Evolutionary conservation across 345 rosid species (phyloP).

Genomic region (Aquilaria yunnanensis): DNA sequence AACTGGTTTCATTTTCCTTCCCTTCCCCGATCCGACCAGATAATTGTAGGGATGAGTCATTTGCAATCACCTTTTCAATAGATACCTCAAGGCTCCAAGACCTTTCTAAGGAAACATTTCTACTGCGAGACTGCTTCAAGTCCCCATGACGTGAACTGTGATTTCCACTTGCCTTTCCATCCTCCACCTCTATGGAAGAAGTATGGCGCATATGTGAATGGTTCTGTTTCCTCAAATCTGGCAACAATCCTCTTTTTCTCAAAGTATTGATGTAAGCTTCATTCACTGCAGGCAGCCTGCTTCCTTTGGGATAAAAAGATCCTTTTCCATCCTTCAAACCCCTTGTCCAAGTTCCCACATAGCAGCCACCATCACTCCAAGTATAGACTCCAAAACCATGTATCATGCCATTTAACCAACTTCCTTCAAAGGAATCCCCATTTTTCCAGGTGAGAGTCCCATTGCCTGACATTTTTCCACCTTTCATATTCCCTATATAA

Average conservation of each 20-base stretch:
- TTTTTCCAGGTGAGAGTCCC: slow-evolving; percentile 87
- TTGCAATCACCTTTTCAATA: slow-evolving; percentile 90
- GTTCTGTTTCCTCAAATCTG: slow-evolving; percentile 70
- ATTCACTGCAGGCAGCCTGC: slow-evolving; percentile 61
- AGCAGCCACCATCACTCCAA: slow-evolving; percentile 86
- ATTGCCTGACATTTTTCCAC: slow-evolving; percentile 94
- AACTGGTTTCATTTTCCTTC: slow-evolving; percentile 28
- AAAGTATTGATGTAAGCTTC: slow-evolving; percentile 74
- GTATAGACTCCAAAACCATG: slow-evolving; percentile 94
- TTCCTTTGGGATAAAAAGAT: slow-evolving; percentile 87
- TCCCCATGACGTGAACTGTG: slow-evolving; percentile 33
- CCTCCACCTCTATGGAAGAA: slow-evolving; percentile 65
- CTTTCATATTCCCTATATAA: slow-evolving; percentile 85
- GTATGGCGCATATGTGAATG: slow-evolving; percentile 52
- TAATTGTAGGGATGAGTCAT: slow-evolving; percentile 53
- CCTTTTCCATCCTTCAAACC: slow-evolving; percentile 99
- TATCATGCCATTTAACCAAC: slow-evolving; percentile 91
- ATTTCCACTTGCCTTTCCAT: slow-evolving; percentile 42
- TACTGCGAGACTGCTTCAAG: slow-evolving; percentile 66
- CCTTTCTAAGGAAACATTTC: slow-evolving; percentile 76
- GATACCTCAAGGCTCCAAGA: slow-evolving; percentile 99
- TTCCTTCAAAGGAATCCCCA: slow-evolving; percentile 87
- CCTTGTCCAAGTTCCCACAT: slow-evolving; percentile 91
- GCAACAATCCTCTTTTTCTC: slow-evolving; percentile 80
- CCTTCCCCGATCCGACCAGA: slow-evolving; percentile 42